A percentile compares a stretch with the other conserved stretches of the same genome.
These are phyloP conservation scores for Mayamaea pseudoterrestris DNA, from an alignment of 108 stramenopile genomes.

Conservation along the genomic window DNA sequence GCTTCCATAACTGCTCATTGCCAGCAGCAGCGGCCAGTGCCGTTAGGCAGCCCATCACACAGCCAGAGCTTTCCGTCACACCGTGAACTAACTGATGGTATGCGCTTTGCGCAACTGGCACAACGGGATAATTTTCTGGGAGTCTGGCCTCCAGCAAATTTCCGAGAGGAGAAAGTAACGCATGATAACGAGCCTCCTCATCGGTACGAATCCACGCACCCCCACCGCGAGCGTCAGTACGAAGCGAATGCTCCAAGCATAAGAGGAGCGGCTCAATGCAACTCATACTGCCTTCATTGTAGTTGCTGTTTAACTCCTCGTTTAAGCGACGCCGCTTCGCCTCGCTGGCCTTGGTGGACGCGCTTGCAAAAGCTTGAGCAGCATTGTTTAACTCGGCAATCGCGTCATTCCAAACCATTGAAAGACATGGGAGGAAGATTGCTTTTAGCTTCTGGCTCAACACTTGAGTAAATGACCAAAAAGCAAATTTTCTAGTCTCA, in stretches of 20 bases:
- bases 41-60: constrained; percentile 55
- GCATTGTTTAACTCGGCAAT: constrained; percentile 56
- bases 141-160: constrained; percentile 47
- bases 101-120: constrained; percentile 6
- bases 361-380: constrained; percentile 1
- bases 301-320: not conserved
- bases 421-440: constrained; percentile 73
- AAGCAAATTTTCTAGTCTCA: constrained; percentile 30
- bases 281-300: not conserved
- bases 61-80: constrained; percentile 16
- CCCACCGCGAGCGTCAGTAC: constrained; percentile 76
- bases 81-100: constrained; percentile 53
- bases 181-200: constrained; percentile 49
- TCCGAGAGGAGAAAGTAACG: constrained; percentile 52
- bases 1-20: constrained; percentile 84
- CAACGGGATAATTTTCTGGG: constrained; percentile 26
- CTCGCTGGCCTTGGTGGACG: not conserved
- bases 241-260: constrained; percentile 57
- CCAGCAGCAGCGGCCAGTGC: constrained; percentile 77
- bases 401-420: constrained; percentile 52
- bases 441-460: constrained; percentile 45
- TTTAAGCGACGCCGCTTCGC: constrained; percentile 10
- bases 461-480: constrained; percentile 63
- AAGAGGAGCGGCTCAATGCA: constrained; percentile 46
- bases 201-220: constrained; percentile 77